Conservation (phyloP, 345 rosid genomes). For the Erucastrum elatum region DNA sequence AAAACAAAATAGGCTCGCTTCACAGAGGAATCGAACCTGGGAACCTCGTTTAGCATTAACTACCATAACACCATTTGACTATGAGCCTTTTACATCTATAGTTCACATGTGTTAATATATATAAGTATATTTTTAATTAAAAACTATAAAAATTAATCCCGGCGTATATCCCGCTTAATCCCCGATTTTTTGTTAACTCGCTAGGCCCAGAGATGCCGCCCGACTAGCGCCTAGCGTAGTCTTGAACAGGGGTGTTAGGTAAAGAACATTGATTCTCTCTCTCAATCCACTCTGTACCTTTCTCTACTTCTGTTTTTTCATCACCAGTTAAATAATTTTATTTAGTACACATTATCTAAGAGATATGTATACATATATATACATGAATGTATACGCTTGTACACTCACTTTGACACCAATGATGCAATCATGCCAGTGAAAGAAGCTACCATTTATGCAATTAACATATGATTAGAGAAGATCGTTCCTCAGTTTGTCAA, state of each 20-base stretch:
- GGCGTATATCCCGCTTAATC: no score
- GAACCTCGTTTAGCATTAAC: no score
- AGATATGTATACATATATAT: not conserved
- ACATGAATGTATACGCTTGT: conserved; percentile 19
- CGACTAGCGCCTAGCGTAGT: no score
- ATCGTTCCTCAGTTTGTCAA: conserved; percentile 32
- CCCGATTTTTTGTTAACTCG: no score
- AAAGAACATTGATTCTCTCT: conserved; percentile 49
- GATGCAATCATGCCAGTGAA: not conserved
- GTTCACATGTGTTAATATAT: no score
- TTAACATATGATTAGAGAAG: conserved; percentile 30
- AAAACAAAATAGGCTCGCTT: no score
- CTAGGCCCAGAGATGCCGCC: no score
- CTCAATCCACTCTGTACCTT: conserved; percentile 46
- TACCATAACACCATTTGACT: no score
- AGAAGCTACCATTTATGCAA: conserved; percentile 25
- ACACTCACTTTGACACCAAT: conserved; percentile 40
- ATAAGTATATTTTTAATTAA: no score
- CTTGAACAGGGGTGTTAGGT: conserved; percentile 29
- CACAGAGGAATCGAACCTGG: no score
- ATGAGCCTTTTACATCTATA: no score
- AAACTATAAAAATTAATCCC: no score
- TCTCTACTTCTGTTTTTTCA: conserved; percentile 41
- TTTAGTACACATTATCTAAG: not conserved
- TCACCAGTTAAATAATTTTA: conserved; percentile 19